Evolutionary conservation across 176 grass and related monocot species (phyloP).

Genomic region (Luzula sylvatica): DNA sequence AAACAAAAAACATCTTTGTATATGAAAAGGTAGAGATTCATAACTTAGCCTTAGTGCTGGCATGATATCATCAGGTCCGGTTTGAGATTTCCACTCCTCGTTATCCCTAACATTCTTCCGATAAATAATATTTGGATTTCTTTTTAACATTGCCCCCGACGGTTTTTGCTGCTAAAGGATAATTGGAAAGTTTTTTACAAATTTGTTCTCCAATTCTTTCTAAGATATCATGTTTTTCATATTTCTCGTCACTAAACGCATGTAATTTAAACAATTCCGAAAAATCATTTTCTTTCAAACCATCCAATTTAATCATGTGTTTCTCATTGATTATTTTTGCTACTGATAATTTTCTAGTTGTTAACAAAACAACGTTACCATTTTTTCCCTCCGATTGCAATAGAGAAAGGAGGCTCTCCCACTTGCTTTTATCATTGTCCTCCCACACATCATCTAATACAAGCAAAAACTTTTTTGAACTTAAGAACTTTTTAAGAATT

Average conservation of each 20-base stretch:
- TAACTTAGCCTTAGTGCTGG: constrained; percentile 23
- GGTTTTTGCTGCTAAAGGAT: constrained; percentile 16
- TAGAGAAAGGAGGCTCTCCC: constrained; percentile 14
- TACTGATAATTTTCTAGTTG: neutral
- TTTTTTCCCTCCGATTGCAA: neutral
- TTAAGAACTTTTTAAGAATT: neutral
- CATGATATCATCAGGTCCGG: no score
- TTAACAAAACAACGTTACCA: constrained; percentile 7
- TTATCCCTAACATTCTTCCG: neutral
- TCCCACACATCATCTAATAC: constrained; percentile 34
- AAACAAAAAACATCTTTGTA: constrained; percentile 15
- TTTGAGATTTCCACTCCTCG: no score
- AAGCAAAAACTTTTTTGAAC: constrained; percentile 16
- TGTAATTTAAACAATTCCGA: neutral
- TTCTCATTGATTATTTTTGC: neutral
- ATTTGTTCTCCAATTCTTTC: neutral
- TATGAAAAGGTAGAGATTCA: neutral
- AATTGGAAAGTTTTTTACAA: constrained; percentile 1
- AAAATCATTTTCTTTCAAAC: neutral
- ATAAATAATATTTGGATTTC: neutral
- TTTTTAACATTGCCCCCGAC: constrained; percentile 5
- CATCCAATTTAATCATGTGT: neutral
- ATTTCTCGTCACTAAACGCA: neutral
- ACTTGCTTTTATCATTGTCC: neutral
- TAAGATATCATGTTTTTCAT: neutral